Evolutionary conservation across 2,329 filamentous ascomycete genomes (phyloP), one percentile per base, ranked within the genome.

Genomic region (Fusarium sororula): DNA sequence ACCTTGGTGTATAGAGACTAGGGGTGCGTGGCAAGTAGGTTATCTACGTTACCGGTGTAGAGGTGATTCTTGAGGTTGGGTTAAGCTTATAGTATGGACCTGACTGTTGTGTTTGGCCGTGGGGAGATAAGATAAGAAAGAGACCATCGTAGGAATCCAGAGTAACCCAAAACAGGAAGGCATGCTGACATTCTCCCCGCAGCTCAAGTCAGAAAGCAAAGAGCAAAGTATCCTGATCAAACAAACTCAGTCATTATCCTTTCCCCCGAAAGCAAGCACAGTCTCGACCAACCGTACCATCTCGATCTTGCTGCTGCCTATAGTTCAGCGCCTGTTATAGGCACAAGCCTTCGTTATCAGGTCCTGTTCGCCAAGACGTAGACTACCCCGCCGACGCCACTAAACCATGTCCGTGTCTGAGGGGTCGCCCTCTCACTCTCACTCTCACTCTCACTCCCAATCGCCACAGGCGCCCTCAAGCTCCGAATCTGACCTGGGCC

Each of bases 391-490:
- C 17, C 18, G n/a, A 39, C 41, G 42, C 56, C 32, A 24, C 54
- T 38, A 39, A 42, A 24, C 56, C 56, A 56, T 56, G 45, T 41
- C 38, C 44, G 63, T 73, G 70, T 70, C 71, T 35, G 66, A 66
- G 38, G 56, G 35, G 12, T 68, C 66, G 6, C 48, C 32, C 44
- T 70, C 70, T 3, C 70, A 61, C 15, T 73, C 66, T n/a, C 28
- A 48, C 7, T 50, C 66, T n/a, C 28, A 48, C 7, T 50, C 47
- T 12, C 47, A 51, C 17, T 51, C 48, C 17, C 48, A 61, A 26
- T 73, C 66, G 6, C 60, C 70, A 22, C 50, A 68, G 6, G 50
- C 24, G 20, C 71, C 71, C 15, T 73, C 70, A 38, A 42, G 62
- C 45, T 60, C 66, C 3, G 70, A 74, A 20, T 63, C 71, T 0